Evolutionary conservation across 2,329 filamentous ascomycete species (phyloP).

Genomic region (Verticillium albo-atrum): DNA sequence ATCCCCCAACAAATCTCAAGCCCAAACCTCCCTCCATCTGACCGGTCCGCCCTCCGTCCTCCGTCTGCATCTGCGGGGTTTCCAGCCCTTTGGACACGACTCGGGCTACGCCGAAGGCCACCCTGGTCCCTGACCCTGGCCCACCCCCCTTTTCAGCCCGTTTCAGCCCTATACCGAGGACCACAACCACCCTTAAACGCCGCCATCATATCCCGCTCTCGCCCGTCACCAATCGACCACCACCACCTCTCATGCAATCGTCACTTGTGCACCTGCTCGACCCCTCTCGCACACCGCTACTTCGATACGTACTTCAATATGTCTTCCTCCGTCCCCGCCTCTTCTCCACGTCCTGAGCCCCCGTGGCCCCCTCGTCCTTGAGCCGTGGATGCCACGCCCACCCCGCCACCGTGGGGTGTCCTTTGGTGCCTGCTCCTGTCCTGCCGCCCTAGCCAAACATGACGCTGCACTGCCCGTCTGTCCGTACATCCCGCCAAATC

Average conservation of each 20-base stretch:
- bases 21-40: background rate
- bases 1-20: too few species aligned
- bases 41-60: background rate
- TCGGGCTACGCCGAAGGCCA: background rate
- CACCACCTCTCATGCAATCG: background rate
- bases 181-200: background rate
- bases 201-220: background rate
- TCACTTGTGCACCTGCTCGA: background rate
- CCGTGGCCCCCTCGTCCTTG: background rate
- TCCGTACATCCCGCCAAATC: background rate
- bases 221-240: background rate
- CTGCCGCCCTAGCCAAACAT: too few species aligned
- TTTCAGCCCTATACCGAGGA: background rate
- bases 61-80: background rate
- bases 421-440: background rate
- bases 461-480: background rate
- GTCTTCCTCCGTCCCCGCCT: too few species aligned
- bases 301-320: background rate
- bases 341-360: background rate
- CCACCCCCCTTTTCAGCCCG: background rate
- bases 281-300: background rate
- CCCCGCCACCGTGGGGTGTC: background rate
- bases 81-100: background rate
- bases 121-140: background rate
- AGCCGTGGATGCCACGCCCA: background rate